Percentiles rank a stretch among this genome's conserved stretches.
phyloP scores from a whole-genome alignment of 179 eudicot genomes.

The Nepenthes alata region DNA sequence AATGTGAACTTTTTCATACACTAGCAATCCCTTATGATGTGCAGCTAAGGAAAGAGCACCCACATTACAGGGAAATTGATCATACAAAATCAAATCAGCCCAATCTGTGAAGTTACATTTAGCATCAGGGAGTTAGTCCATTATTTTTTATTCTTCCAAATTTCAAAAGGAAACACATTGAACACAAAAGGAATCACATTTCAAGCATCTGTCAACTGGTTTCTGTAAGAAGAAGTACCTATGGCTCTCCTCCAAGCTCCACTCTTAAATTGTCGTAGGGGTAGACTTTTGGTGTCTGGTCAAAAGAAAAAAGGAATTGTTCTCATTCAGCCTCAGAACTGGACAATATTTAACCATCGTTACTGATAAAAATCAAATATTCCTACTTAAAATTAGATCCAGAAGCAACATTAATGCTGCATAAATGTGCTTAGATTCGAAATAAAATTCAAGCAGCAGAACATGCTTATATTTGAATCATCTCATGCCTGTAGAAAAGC shows the following conservation, averaged over 20 bases:
- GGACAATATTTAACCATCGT: not conserved
- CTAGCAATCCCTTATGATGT: no score
- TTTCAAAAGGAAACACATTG: constrained; percentile 1
- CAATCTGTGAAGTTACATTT: not conserved
- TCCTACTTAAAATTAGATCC: no score
- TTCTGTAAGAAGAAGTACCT: constrained; percentile 4
- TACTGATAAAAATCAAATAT: not conserved
- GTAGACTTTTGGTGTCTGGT: constrained; percentile 67
- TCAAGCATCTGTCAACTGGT: not conserved
- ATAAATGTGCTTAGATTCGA: no score
- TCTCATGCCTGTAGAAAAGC: no score
- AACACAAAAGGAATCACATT: not conserved
- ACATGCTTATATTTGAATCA: no score
- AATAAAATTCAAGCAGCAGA: no score
- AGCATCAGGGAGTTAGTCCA: not conserved
- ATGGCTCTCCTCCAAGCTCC: constrained; percentile 85
- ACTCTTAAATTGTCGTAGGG: constrained; percentile 81
- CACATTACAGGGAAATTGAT: constrained; percentile 1
- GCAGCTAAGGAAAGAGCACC: not conserved
- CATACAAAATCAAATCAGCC: not conserved
- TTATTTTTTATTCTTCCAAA: not conserved
- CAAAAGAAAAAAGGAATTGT: constrained; percentile 10
- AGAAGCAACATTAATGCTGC: no score
- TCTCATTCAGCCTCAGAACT: not conserved
- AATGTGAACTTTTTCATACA: no score